Conservation (phyloP, 371 early-diverging fungal genomes). For the Mucor velutinosus region DNA sequence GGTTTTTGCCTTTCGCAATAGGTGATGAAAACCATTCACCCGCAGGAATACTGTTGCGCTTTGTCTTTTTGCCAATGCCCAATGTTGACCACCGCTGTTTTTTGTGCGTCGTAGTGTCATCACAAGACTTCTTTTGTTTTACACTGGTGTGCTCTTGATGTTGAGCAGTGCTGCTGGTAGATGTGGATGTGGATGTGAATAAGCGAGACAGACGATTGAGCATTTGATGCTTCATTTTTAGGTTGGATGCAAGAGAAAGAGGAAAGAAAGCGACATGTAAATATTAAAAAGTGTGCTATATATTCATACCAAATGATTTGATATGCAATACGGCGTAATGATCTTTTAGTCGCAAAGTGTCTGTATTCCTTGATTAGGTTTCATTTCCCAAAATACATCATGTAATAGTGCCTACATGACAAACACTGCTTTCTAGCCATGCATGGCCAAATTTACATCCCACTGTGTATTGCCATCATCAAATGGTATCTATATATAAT, state of each 20-base stretch:
- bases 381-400: conserved; percentile 18
- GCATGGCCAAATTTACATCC: neutral
- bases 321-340: conserved; percentile 16
- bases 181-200: neutral
- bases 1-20: neutral
- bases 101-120: neutral
- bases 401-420: neutral
- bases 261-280: neutral
- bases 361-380: conserved; percentile 18
- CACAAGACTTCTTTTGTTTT: neutral
- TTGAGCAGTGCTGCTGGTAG: neutral
- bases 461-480: no score
- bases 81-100: neutral
- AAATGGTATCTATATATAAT: no score
- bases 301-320: neutral
- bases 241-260: neutral
- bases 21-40: neutral
- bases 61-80: neutral
- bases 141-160: neutral
- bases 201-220: conserved; percentile 14
- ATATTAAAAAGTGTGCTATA: neutral
- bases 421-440: neutral
- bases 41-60: neutral
- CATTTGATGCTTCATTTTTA: conserved; percentile 7
- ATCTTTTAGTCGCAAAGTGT: neutral